These are phyloP conservation scores for Penicillium sp. DNA, from an alignment of 2,329 filamentous ascomycete species.

Conservation along the genomic window DNA sequence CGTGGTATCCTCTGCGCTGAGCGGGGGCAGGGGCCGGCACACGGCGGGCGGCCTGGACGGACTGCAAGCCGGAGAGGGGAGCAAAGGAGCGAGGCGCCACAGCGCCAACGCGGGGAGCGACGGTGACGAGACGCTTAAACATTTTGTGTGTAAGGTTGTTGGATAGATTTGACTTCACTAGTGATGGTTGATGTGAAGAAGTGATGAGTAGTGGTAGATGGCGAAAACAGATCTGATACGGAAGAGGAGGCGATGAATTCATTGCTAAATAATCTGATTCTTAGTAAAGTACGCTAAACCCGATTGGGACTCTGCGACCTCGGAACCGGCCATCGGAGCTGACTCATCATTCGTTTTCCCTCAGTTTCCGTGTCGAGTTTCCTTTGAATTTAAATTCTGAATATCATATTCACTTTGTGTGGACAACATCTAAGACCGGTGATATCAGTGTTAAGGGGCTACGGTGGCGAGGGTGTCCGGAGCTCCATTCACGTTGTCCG, in stretches of 20 bases:
- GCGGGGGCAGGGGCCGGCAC: constrained; percentile 31
- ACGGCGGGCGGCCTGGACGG: constrained; percentile 40
- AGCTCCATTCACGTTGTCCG: constrained; percentile 18
- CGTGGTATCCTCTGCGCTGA: constrained; percentile 58
- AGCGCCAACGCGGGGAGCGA: constrained; percentile 54
- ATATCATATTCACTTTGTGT: not conserved
- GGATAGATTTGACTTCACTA: not conserved
- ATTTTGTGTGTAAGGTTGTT: constrained; percentile 37
- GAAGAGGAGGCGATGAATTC: constrained; percentile 24
- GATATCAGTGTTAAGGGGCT: constrained; percentile 14
- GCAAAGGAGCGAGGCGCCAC: constrained; percentile 50
- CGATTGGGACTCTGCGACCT: constrained; percentile 9
- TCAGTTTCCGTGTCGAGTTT: not conserved
- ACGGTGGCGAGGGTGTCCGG: constrained; percentile 12
- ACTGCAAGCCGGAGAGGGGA: constrained; percentile 45
- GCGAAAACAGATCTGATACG: constrained; percentile 25
- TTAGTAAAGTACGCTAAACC: constrained; percentile 21
- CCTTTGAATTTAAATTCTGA: too few relatives aligned
- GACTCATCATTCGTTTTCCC: constrained; percentile 9
- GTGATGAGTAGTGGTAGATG: constrained; percentile 6
- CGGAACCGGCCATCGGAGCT: constrained; percentile 27
- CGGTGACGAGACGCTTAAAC: constrained; percentile 58
- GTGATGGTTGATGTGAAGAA: constrained; percentile 3
- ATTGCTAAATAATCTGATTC: constrained; percentile 30
- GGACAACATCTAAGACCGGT: not conserved